Base-by-base conservation (phyloP, 2,329 filamentous ascomycete species). In the Cercospora sojina region DNA sequence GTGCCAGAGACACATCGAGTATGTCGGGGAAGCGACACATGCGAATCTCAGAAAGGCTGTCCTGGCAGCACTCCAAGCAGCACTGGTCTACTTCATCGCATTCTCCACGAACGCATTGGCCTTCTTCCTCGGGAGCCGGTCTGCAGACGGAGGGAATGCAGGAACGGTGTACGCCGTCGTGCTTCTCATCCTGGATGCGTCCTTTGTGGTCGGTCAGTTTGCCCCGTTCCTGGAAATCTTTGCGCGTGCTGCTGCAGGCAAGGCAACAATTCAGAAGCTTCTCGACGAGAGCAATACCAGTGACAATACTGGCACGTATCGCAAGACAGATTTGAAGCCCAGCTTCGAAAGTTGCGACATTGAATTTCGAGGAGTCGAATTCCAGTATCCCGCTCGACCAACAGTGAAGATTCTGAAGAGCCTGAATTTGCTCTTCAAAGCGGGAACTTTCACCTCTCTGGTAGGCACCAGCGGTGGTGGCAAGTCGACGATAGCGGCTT, bases 151-250 rank as follows among this genome's bases (percentile, higher is more conserved):
- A 2, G 73, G 72, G 8, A 41, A 74, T 49, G 83, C 83, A 27
- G 83, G 84, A 35, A 85, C 83, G 1, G 80, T 87, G 16, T 89
- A 89, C 70, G 88, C 87, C 0, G 87, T 89, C 31, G 86, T 89
- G 12, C 87, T 89, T 62, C 79, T 90, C 31, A 85, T 89, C 10
- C 81, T 89, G 1, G 87, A 90, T 69, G 86, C 86, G 27, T 87
- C 86, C 8, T 85, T 90, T 58, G 83, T 90, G 35, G 80, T 90
- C 25, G 86, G 87, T 31, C 83, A 84, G 61, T 86, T 89, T 59
- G 87, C 87, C 0, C 88, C 88, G 0, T 83, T 89, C 58, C 77
- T 90, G 13, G 86, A 87, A 76, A 83, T 75, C 71, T 86, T 81
- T 73, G 80, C 79, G 75, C 79, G 79, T 32, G 87, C 87, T 0